A percentile compares a stretch with the other conserved stretches of the same genome.
These are phyloP conservation scores for Trifolium pratense DNA, from an alignment of 306 rosid species.

Conservation along the genomic window DNA sequence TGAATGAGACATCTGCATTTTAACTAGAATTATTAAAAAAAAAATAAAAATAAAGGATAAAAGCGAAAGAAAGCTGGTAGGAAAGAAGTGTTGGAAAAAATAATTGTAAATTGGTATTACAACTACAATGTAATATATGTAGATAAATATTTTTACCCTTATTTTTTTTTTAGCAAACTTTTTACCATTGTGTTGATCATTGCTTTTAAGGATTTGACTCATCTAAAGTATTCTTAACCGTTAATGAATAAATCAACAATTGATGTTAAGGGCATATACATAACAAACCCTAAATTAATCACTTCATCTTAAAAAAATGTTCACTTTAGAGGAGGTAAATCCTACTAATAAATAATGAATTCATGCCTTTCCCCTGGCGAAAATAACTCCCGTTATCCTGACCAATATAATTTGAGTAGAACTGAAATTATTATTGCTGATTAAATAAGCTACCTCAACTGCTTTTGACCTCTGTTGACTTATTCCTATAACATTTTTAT, in stretches of 20 bases:
- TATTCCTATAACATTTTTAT: conserved; percentile 3
- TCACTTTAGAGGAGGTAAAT: background rate
- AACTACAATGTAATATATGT: background rate
- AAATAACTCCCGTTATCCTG: conserved; percentile 17
- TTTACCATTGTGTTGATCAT: conserved; percentile 26
- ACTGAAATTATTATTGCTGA: conserved; percentile 10
- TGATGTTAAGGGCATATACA: background rate
- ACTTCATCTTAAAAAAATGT: background rate
- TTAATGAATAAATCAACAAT: background rate
- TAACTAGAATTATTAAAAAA: conserved; percentile 34
- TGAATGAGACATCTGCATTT: conserved; percentile 76
- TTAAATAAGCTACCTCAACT: conserved; percentile 19
- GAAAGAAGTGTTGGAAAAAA: conserved; percentile 16
- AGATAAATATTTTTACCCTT: conserved; percentile 3
- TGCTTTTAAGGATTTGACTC: conserved; percentile 4
- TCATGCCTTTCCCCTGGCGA: conserved; percentile 13
- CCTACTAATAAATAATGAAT: conserved; percentile 5
- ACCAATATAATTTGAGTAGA: conserved; percentile 17
- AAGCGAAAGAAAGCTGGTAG: background rate
- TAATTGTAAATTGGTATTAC: background rate
- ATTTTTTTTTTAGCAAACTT: background rate
- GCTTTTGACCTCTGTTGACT: background rate
- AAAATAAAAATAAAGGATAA: background rate
- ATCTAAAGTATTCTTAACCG: background rate
- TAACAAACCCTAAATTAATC: background rate